phyloP scores from a whole-genome alignment of 805 yeast species.

The Kodamaea neixiangensis region DNA sequence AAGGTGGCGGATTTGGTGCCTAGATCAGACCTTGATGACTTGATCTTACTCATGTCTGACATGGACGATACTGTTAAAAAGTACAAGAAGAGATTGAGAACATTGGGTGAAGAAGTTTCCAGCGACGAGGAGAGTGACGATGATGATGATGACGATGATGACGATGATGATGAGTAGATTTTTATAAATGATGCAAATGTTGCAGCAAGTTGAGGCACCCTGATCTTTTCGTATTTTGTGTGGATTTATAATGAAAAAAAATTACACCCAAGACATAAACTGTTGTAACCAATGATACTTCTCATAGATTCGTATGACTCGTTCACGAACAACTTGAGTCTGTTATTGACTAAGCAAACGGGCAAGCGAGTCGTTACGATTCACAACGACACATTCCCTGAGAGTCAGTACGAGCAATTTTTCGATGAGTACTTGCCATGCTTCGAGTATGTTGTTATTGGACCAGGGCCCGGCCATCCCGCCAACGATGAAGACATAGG shows the following conservation, averaged over 20 bases:
- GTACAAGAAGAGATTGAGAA: slow-evolving; percentile 54
- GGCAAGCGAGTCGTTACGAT: slow-evolving; percentile 53
- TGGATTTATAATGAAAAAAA: neutral
- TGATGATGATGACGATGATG: slow-evolving; percentile 59
- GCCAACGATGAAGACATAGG: slow-evolving; percentile 64
- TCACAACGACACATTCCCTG: slow-evolving; percentile 58
- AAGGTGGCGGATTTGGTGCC: slow-evolving; percentile 36
- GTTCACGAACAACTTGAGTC: slow-evolving; percentile 79
- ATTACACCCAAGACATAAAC: neutral
- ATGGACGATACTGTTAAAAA: slow-evolving; percentile 66
- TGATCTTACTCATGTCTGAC: slow-evolving; percentile 74
- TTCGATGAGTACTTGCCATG: slow-evolving; percentile 46
- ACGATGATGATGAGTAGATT: slow-evolving; percentile 26
- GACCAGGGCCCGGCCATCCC: slow-evolving; percentile 99
- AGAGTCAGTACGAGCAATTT: slow-evolving; percentile 30
- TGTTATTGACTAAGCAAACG: slow-evolving; percentile 57
- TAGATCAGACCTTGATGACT: slow-evolving; percentile 64
- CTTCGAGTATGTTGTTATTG: slow-evolving; percentile 79
- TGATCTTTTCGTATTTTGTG: neutral
- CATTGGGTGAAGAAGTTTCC: slow-evolving; percentile 60
- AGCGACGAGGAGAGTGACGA: slow-evolving; percentile 73
- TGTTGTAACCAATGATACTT: slow-evolving; percentile 47
- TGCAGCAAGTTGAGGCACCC: slow-evolving; percentile 18
- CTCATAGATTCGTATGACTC: slow-evolving; percentile 94
- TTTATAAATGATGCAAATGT: neutral